These are phyloP conservation scores for Penicillium silybi DNA, from an alignment of 495 filamentous ascomycete species.

Conservation along the genomic window DNA sequence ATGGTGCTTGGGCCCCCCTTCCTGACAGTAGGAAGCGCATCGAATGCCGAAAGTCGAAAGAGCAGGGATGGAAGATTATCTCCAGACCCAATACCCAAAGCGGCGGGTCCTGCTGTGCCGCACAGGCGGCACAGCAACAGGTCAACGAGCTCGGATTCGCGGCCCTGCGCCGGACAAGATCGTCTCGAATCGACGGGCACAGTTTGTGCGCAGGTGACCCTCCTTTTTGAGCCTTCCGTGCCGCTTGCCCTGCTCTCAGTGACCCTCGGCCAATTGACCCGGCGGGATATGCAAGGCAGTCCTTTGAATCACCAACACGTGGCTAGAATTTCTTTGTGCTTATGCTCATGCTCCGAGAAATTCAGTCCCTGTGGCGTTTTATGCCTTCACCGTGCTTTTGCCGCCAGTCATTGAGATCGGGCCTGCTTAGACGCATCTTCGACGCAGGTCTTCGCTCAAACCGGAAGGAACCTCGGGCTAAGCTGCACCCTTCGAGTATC, in stretches of 20 bases:
- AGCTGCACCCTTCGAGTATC: background rate
- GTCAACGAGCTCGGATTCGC: slow-evolving; percentile 13
- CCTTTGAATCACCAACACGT: slow-evolving; percentile 15
- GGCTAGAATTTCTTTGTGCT: background rate
- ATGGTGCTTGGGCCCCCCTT: background rate
- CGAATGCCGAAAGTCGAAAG: no score
- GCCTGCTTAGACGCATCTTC: background rate
- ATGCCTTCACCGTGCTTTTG: background rate
- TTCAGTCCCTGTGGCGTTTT: slow-evolving; percentile 1
- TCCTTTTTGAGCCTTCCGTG: background rate
- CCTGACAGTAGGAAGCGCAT: background rate
- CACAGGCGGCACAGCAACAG: slow-evolving; percentile 8
- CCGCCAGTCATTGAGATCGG: slow-evolving; percentile 1
- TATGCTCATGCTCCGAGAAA: background rate
- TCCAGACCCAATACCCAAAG: slow-evolving; percentile 20
- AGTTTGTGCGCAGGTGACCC: slow-evolving; percentile 15
- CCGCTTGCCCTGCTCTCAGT: background rate
- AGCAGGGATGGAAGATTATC: slow-evolving; percentile 10
- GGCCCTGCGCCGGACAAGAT: slow-evolving; percentile 10
- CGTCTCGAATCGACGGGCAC: slow-evolving; percentile 7
- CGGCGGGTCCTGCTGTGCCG: slow-evolving; percentile 16
- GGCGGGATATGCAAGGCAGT: slow-evolving; percentile 19
- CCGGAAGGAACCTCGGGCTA: slow-evolving; percentile 3
- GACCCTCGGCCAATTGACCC: slow-evolving; percentile 5
- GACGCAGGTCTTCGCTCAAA: background rate